phyloP scores from a whole-genome alignment of 2,329 filamentous ascomycete species.

The Colletotrichum musae region DNA sequence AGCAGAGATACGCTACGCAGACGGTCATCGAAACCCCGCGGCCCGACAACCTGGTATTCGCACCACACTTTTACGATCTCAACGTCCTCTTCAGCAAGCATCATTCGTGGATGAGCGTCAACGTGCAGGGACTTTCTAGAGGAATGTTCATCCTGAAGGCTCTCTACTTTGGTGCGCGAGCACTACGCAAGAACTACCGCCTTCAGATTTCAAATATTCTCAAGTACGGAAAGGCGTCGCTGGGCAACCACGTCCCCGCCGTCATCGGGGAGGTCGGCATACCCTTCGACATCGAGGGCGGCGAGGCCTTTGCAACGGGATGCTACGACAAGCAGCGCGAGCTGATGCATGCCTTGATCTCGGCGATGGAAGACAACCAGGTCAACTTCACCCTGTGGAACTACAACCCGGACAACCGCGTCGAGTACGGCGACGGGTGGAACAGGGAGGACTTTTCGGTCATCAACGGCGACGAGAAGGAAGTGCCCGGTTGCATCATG shows the following conservation, averaged over 20 bases:
- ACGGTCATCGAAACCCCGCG: conserved; percentile 47
- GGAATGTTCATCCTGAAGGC: conserved; percentile 57
- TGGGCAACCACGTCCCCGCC: conserved; percentile 51
- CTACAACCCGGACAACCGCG: conserved; percentile 55
- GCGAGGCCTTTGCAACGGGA: conserved; percentile 54
- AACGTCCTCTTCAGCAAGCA: conserved; percentile 56
- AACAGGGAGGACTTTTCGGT: conserved; percentile 61
- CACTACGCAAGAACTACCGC: conserved; percentile 56
- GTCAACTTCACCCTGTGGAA: conserved; percentile 58
- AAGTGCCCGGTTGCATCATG: conserved; percentile 45
- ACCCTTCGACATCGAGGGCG: conserved; percentile 57
- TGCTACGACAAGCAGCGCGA: conserved; percentile 56
- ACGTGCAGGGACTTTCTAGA: conserved; percentile 57
- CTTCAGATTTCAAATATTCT: conserved; percentile 55
- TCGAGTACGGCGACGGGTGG: conserved; percentile 58
- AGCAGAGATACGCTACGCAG: conserved; percentile 47
- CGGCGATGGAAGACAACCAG: conserved; percentile 56
- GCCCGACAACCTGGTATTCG: conserved; percentile 55
- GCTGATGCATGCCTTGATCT: conserved; percentile 56
- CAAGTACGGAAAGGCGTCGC: conserved; percentile 49
- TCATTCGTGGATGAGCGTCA: conserved; percentile 54
- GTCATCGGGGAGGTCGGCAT: conserved; percentile 59
- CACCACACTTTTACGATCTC: conserved; percentile 60
- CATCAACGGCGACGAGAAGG: conserved; percentile 51
- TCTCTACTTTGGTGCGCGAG: conserved; percentile 56